Evolutionary conservation across 73 alveolate species (phyloP), one percentile per base, ranked within the genome.

Genomic region (Stentor coeruleus): DNA sequence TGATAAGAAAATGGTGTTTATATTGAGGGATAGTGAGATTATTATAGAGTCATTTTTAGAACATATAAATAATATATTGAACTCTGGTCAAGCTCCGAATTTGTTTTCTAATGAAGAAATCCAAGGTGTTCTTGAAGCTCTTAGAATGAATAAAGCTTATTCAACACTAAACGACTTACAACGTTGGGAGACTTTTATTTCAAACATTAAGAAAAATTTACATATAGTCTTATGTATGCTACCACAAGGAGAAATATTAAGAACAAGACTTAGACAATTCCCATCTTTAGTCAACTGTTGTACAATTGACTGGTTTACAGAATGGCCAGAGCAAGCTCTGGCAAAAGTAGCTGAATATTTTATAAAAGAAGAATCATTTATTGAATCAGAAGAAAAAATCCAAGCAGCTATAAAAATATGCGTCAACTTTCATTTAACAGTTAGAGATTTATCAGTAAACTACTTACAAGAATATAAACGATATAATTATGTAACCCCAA

Each of bases 1-100:
- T 83, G 81, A 42, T 87, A 89, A 91, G 81, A 86, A 82, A 84
- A 89, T 30, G 38, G 90, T 86, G 84, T 95, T 95, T 82, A 80
- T 95, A 3, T 95, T 92, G 85, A 82, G 93, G 26, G 99, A 95
- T 81, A 91, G 96, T 31, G 95, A 95, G 82, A 95, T 93, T 35
- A 86, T 95, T 59, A 86, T 86, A 49, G 99, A 95, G 92, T 77
- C 91, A 59, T 92, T 93, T 95, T 82, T 95, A 59, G 99, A 95
- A 86, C 98, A 93, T 87, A 95, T 95, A 38, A 95, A 91, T 87
- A 92, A 93, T 89, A 86, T 95, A 39, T 88, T 95, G 74, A 95
- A 95, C 85, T 81, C 92, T 84, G 98, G 98, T 33, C 98, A 95
- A 87, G 98, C 91, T 26, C 98, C 98, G 0, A 95, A 95, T 77